phyloP scores from a whole-genome alignment of 106 monocot species.

The Gastrodia elata region DNA sequence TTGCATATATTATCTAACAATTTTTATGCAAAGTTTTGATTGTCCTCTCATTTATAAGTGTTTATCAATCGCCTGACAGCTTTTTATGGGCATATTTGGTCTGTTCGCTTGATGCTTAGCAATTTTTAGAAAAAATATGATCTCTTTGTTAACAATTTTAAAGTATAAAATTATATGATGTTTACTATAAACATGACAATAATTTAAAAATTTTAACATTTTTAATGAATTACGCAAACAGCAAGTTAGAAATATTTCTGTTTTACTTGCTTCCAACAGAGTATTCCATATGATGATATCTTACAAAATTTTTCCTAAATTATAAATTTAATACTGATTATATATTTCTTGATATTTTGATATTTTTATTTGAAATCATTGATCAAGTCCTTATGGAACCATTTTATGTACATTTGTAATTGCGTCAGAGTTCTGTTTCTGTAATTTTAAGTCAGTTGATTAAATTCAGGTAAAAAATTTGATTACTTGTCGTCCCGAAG shows the following conservation, averaged over 20 bases:
- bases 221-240: not conserved
- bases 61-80: no score
- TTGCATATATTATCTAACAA: no score
- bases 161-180: not conserved
- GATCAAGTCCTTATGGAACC: not conserved
- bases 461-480: conserved; percentile 89
- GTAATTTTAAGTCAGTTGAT: conserved; percentile 2
- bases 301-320: not conserved
- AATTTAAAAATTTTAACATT: not conserved
- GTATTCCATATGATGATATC: not conserved
- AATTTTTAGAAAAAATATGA: not conserved
- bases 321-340: not conserved
- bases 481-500: conserved; percentile 84
- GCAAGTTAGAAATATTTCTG: not conserved
- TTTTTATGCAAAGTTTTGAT: no score
- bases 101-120: not conserved
- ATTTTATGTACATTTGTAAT: not conserved
- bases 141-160: not conserved
- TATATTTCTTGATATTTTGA: not conserved
- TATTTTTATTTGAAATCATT: not conserved
- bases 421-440: not conserved
- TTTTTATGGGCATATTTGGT: no score
- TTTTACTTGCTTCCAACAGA: not conserved
- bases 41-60: no score
- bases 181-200: not conserved